phyloP scores from a whole-genome alignment of 164 flowering plant genomes.

The Pachysandra terminalis region DNA sequence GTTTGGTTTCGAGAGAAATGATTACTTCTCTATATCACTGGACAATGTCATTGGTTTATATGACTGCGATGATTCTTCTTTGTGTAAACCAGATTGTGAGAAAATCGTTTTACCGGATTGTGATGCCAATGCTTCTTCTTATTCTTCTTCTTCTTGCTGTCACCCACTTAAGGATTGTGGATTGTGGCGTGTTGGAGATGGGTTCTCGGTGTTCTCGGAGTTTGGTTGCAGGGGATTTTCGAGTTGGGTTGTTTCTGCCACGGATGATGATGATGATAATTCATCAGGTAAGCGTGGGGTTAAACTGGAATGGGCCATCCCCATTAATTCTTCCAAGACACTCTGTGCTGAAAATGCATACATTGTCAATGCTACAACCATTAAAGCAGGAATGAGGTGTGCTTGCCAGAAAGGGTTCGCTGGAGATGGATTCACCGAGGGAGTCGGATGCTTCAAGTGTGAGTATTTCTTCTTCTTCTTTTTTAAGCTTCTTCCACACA shows the following conservation, averaged over 20 bases:
- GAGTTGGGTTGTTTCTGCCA: slow-evolving; percentile 48
- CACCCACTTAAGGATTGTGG: slow-evolving; percentile 57
- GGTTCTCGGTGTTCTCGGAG: slow-evolving; percentile 46
- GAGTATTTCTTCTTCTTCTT: slow-evolving; percentile 21
- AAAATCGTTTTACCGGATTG: slow-evolving; percentile 37
- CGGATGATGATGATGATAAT: slow-evolving; percentile 26
- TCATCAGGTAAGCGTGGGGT: slow-evolving; percentile 48
- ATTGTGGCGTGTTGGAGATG: slow-evolving; percentile 49
- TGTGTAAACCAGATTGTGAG: slow-evolving; percentile 57
- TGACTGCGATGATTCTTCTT: slow-evolving; percentile 73
- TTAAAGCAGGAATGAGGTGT: slow-evolving; percentile 59
- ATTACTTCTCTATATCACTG: slow-evolving; percentile 46
- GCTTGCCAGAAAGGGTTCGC: slow-evolving; percentile 50
- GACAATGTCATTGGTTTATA: slow-evolving; percentile 64
- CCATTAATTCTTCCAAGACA: slow-evolving; percentile 31
- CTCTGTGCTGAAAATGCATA: slow-evolving; percentile 49
- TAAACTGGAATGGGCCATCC: slow-evolving; percentile 79
- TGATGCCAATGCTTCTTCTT: slow-evolving; percentile 24
- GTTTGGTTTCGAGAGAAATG: slow-evolving; percentile 34
- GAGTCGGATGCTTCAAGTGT: slow-evolving; percentile 71
- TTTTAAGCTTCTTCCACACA: too few species aligned
- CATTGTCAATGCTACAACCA: slow-evolving; percentile 47
- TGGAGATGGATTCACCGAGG: slow-evolving; percentile 66
- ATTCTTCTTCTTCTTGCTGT: slow-evolving; percentile 53
- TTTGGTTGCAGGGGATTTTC: slow-evolving; percentile 80